Base-by-base conservation (phyloP, 108 stramenopile genomes). In the Cyclotella baltica region DNA sequence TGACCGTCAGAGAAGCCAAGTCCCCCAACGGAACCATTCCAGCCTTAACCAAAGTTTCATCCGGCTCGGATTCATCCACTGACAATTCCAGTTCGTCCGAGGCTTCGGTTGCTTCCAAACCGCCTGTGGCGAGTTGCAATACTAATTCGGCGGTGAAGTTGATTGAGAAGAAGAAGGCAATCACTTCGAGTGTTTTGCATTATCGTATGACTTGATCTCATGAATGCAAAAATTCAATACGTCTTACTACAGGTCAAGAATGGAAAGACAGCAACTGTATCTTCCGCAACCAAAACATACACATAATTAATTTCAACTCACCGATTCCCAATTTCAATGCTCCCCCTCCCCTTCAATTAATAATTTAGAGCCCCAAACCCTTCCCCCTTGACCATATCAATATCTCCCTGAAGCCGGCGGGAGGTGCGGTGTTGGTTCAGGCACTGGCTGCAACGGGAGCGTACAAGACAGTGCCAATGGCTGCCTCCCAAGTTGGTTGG, bases 121-220 rank as follows among this genome's bases (percentile, higher is more conserved):
- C 62, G 9, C 18, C 58, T 40, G 35, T 27, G 16, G 25, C 22
- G 55, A 56, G 11, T 11, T n/a, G n/a, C n/a, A 11, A 25, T 11
- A 56, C 22, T 56, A 56, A 35, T 34, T 57, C 56, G 47, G 67
- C 80, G 8, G 73, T 65, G 9, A 75, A 70, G 40, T 37, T 75
- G 36, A 25, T 70, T 30, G 67, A 74, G 62, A 81, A 81, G 67
- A 81, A 81, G 51, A 77, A 84, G 63, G 75, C 56, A 25, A 35
- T 81, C 16, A 53, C 86, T 33, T 79, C 52, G 50, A 77, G 78
- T 11, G 77, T n/a, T n/a, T n/a, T n/a, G n/a, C n/a, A n/a, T n/a
- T n/a, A n/a, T 30, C 62, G n/a, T n/a, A 70, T 18, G 30, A 58
- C 53, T 29, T 62, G 22, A 56, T 19, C 64, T 55, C 68, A 58